phyloP scores from a whole-genome alignment of 108 stramenopile species.

The Craspedostauros australis region DNA sequence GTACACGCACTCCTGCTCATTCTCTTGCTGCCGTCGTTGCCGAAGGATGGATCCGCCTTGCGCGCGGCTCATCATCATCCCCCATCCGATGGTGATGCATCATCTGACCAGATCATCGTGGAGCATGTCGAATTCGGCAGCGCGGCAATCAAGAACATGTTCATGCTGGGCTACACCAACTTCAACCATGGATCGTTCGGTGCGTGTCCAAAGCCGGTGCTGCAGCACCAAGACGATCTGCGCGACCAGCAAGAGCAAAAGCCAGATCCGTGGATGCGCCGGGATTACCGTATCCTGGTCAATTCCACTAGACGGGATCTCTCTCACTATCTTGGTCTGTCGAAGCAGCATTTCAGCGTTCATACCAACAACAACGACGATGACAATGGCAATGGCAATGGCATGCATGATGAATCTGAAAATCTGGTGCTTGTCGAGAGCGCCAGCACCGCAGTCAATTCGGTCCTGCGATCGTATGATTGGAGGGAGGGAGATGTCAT shows the following conservation, averaged over 20 bases:
- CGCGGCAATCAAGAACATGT: no score
- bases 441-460: constrained; percentile 25
- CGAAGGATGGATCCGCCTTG: no score
- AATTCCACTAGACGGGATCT: constrained; percentile 1
- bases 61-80: no score
- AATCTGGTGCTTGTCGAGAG: constrained; percentile 22
- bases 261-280: constrained; percentile 11
- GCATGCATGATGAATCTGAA: no score
- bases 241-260: constrained; percentile 8
- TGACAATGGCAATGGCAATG: neutral
- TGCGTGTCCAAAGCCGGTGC: constrained; percentile 8
- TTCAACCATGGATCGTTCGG: constrained; percentile 20
- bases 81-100: no score
- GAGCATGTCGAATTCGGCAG: no score
- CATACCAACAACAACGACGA: neutral
- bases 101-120: no score
- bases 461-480: constrained; percentile 11
- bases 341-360: neutral
- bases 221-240: constrained; percentile 1
- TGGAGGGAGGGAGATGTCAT: constrained; percentile 6
- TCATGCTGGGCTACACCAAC: constrained; percentile 13
- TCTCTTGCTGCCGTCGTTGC: no score
- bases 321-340: neutral
- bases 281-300: neutral
- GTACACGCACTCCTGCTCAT: no score